These are phyloP conservation scores for Nitzschia palea DNA, from an alignment of 108 stramenopile genomes.

Conservation along the genomic window DNA sequence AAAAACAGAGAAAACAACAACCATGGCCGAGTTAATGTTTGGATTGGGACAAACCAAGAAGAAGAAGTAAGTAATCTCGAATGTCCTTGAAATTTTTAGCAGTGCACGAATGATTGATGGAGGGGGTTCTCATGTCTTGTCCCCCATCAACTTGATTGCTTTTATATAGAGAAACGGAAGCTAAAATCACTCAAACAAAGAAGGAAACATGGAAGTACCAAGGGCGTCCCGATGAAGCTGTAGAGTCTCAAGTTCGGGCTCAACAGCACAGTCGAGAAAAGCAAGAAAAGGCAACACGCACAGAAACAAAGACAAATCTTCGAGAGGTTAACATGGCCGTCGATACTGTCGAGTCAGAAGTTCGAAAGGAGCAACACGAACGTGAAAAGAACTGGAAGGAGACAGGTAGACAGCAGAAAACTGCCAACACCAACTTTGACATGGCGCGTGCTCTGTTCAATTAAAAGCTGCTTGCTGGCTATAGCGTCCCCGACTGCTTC, in stretches of 20 bases:
- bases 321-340: slow-evolving; percentile 22
- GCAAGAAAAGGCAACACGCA: slow-evolving; percentile 10
- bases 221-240: slow-evolving; percentile 21
- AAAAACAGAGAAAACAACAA: not conserved
- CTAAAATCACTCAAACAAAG: slow-evolving; percentile 23
- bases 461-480: too few relatives aligned
- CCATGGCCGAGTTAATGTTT: slow-evolving; percentile 39
- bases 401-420: slow-evolving; percentile 28
- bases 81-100: not conserved
- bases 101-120: not conserved
- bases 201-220: slow-evolving; percentile 28
- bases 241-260: slow-evolving; percentile 16
- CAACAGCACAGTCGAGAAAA: slow-evolving; percentile 25
- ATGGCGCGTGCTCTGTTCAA: slow-evolving; percentile 40
- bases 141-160: not conserved
- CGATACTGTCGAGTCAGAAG: slow-evolving; percentile 29
- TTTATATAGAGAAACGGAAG: slow-evolving; percentile 8
- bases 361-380: slow-evolving; percentile 31
- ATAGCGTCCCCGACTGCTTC: too few relatives aligned
- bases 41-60: slow-evolving; percentile 35
- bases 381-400: slow-evolving; percentile 34
- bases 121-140: not conserved
- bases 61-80: slow-evolving; percentile 13
- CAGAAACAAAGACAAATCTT: slow-evolving; percentile 21
- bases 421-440: slow-evolving; percentile 37